Evolutionary conservation across 805 yeast species (phyloP).

Genomic region (Pichia nakasei): DNA sequence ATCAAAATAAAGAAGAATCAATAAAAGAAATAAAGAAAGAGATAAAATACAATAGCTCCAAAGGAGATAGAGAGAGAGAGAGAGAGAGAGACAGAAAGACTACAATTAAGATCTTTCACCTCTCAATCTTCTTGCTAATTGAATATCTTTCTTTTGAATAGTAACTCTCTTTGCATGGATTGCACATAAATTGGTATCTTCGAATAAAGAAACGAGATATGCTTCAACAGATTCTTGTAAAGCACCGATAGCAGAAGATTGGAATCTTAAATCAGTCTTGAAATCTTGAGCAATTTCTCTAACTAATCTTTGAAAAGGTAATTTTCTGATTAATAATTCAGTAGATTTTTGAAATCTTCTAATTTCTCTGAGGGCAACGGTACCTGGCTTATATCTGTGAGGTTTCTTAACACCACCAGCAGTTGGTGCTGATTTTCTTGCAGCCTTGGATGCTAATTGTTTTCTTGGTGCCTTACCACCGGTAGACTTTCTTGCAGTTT

Average conservation of each 20-base stretch:
- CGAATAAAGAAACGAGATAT: constrained; percentile 89
- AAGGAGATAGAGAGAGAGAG: neutral
- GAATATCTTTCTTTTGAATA: constrained; percentile 96
- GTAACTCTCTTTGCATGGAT: constrained; percentile 99
- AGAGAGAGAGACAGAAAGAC: neutral
- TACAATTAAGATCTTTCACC: constrained; percentile 76
- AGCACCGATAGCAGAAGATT: constrained; percentile 95
- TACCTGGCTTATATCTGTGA: constrained; percentile 96
- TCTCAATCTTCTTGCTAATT: constrained; percentile 95
- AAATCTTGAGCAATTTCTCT: constrained; percentile 94
- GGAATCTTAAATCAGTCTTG: constrained; percentile 91
- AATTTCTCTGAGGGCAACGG: constrained; percentile 93
- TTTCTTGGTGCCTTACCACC: constrained; percentile 97
- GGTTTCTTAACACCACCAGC: constrained; percentile 92
- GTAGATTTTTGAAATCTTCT: constrained; percentile 97
- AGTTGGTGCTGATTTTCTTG: constrained; percentile 88
- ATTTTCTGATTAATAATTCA: constrained; percentile 87
- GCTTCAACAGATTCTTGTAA: constrained; percentile 98
- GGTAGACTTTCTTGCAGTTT: constrained; percentile 90
- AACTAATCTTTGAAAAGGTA: constrained; percentile 95
- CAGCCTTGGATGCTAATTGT: constrained; percentile 86
- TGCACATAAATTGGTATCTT: constrained; percentile 97
- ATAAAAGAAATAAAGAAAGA: neutral
- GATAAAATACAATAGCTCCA: neutral
- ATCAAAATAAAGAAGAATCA: no score